Evolutionary conservation across 2,329 filamentous ascomycete genomes (phyloP).

Genomic region (Alternaria infectoria): DNA sequence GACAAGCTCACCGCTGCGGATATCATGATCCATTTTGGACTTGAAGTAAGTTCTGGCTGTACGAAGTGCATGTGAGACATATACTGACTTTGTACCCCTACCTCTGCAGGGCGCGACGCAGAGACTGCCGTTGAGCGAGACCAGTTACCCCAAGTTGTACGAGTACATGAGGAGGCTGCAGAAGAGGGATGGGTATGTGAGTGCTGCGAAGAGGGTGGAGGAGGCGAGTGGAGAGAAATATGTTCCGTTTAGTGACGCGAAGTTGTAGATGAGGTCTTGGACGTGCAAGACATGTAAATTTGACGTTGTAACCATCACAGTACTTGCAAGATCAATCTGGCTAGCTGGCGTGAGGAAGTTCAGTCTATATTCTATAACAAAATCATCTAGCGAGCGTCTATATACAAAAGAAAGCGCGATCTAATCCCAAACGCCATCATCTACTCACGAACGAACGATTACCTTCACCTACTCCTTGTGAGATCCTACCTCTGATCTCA

Average conservation of each 20-base stretch:
- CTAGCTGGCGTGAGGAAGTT: not conserved
- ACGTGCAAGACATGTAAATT: too few species aligned
- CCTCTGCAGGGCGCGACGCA: constrained; percentile 40
- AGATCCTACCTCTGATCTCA: not conserved
- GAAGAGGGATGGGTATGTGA: constrained; percentile 54
- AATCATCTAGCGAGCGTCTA: not conserved
- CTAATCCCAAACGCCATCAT: not conserved
- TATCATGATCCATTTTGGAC: too few species aligned
- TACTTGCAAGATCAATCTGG: not conserved
- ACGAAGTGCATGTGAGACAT: too few species aligned
- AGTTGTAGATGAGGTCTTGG: constrained; percentile 14
- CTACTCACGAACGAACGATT: not conserved
- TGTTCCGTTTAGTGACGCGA: constrained; percentile 41
- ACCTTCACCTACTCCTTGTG: not conserved
- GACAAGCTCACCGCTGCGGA: constrained; percentile 54
- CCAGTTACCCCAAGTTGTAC: constrained; percentile 55
- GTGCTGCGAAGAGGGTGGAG: constrained; percentile 58
- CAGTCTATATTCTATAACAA: not conserved
- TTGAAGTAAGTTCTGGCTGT: too few species aligned
- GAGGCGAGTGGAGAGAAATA: constrained; percentile 49
- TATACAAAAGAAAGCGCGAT: constrained; percentile 1
- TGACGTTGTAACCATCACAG: too few species aligned
- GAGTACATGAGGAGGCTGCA: constrained; percentile 56
- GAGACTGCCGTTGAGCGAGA: constrained; percentile 47
- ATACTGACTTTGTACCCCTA: too few species aligned